Conservation (phyloP, 2,329 filamentous ascomycete species). For the Cyclaneusma minus region DNA sequence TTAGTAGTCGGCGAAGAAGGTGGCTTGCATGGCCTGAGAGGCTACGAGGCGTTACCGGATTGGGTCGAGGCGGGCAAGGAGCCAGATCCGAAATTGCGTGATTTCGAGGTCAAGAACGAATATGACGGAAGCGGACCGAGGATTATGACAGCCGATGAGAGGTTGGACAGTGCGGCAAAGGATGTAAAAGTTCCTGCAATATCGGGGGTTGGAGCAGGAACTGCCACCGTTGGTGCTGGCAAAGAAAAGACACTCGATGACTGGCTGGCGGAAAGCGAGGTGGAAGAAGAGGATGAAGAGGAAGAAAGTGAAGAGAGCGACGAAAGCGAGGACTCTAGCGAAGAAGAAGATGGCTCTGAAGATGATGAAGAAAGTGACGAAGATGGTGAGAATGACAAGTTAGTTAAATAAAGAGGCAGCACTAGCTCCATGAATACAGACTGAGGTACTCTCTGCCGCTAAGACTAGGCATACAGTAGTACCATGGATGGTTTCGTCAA, state of each 20-base stretch:
- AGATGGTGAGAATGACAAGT: slow-evolving; percentile 16
- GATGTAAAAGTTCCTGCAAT: slow-evolving; percentile 17
- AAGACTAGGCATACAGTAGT: too few species aligned
- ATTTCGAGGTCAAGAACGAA: slow-evolving; percentile 30
- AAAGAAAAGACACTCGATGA: slow-evolving; percentile 73
- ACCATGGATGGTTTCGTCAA: too few species aligned
- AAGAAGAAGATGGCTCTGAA: slow-evolving; percentile 28
- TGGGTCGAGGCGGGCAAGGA: slow-evolving; percentile 75
- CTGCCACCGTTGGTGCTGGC: slow-evolving; percentile 27
- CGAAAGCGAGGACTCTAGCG: slow-evolving; percentile 30
- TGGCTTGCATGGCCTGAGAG: slow-evolving; percentile 56
- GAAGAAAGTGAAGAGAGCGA: slow-evolving; percentile 34
- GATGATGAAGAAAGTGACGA: slow-evolving; percentile 9
- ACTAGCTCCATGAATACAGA: too few species aligned
- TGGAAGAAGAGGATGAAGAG: slow-evolving; percentile 37
- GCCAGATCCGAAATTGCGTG: slow-evolving; percentile 59
- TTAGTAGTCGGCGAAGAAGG: slow-evolving; percentile 68
- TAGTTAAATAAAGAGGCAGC: slow-evolving; percentile 19
- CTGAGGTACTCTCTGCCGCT: too few species aligned
- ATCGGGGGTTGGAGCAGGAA: slow-evolving; percentile 21
- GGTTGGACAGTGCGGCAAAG: slow-evolving; percentile 40
- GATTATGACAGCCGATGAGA: slow-evolving; percentile 42
- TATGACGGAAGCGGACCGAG: slow-evolving; percentile 23
- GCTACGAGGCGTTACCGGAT: slow-evolving; percentile 65
- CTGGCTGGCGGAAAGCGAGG: slow-evolving; percentile 67